Conservation (phyloP, 306 rosid species). For the Erythrophleum fordii region DNA sequence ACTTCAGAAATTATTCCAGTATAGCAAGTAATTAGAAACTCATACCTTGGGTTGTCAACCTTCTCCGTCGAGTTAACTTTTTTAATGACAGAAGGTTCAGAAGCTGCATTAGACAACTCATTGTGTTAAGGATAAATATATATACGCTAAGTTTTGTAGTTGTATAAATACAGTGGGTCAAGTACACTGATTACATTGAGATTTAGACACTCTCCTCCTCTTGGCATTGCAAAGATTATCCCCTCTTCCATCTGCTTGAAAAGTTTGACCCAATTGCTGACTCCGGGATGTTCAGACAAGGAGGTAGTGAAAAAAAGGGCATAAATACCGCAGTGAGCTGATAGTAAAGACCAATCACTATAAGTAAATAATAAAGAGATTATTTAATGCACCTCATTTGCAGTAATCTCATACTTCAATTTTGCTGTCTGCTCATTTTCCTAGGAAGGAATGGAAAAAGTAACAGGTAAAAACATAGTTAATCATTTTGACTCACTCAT, state of each 20-base stretch:
- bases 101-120: slow-evolving; percentile 59
- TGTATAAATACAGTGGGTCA: slow-evolving; percentile 10
- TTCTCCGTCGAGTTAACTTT: slow-evolving; percentile 43
- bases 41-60: slow-evolving; percentile 61
- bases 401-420: slow-evolving; percentile 38
- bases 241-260: slow-evolving; percentile 38
- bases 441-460: slow-evolving; percentile 38
- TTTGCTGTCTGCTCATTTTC: slow-evolving; percentile 36
- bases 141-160: slow-evolving; percentile 5
- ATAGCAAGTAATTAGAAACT: slow-evolving; percentile 34
- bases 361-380: slow-evolving; percentile 26
- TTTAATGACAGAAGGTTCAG: slow-evolving; percentile 49
- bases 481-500: slow-evolving; percentile 6
- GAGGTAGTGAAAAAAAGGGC: slow-evolving; percentile 27
- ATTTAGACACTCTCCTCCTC: slow-evolving; percentile 53
- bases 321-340: slow-evolving; percentile 17
- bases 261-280: slow-evolving; percentile 47
- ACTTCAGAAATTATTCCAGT: slow-evolving; percentile 12
- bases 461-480: slow-evolving; percentile 34
- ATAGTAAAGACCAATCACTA: slow-evolving; percentile 20
- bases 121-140: slow-evolving; percentile 25
- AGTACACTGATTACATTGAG: slow-evolving; percentile 53
- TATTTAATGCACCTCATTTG: slow-evolving; percentile 45
- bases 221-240: slow-evolving; percentile 39
- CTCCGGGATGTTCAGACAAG: slow-evolving; percentile 46